Evolutionary conservation across 352 stramenopile species (phyloP).

Genomic region (Globisporangium parvum): DNA sequence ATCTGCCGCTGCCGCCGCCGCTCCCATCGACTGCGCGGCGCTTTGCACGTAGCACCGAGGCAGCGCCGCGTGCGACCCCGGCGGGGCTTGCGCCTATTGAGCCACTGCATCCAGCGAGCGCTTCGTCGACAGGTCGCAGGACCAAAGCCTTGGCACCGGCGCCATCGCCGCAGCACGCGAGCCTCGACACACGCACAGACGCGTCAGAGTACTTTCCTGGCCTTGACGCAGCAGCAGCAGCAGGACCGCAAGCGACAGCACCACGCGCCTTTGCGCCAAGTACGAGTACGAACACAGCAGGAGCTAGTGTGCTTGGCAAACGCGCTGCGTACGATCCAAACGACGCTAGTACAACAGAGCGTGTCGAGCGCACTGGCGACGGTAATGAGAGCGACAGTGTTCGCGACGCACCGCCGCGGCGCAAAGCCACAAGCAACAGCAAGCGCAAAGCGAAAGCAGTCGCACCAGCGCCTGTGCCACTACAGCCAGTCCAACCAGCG

Average conservation of each 20-base stretch:
- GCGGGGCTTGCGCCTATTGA: neutral
- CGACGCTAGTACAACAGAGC: neutral
- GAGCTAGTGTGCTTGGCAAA: neutral
- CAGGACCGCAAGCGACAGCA: too few relatives aligned
- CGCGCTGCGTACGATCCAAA: neutral
- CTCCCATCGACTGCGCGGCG: conserved; percentile 8
- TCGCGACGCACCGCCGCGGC: neutral
- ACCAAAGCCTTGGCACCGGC: neutral
- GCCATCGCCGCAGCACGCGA: neutral
- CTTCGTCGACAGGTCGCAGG: too few relatives aligned
- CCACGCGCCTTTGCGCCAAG: neutral
- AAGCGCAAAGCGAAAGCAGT: neutral
- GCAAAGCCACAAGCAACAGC: conserved; percentile 4
- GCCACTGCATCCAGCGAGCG: too few relatives aligned
- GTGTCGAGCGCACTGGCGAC: neutral
- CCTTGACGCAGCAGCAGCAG: neutral
- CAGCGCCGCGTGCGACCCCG: too few relatives aligned
- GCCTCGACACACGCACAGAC: too few relatives aligned
- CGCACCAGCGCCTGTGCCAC: neutral
- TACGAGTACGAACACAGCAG: neutral
- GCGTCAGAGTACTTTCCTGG: neutral
- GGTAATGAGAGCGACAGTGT: neutral
- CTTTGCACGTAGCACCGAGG: neutral
- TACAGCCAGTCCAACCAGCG: neutral
- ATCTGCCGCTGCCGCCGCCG: conserved; percentile 8